Conservation (phyloP, 1,139 yeast genomes). For the Candida sojae region DNA sequence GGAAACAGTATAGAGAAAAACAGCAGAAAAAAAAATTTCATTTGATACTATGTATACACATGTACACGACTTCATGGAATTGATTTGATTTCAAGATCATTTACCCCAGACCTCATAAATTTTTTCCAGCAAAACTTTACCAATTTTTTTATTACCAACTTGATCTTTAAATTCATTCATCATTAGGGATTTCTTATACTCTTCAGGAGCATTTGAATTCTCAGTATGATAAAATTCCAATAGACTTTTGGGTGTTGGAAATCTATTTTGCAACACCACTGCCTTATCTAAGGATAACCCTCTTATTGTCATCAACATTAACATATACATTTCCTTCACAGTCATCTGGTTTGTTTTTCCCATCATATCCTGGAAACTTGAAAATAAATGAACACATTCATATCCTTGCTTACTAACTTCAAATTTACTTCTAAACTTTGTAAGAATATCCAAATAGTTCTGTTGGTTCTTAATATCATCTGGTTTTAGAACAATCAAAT, state of each 20-base stretch:
- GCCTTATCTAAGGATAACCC: slow-evolving; percentile 91
- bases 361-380: slow-evolving; percentile 67
- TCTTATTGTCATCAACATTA: slow-evolving; percentile 73
- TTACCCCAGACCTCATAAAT: slow-evolving; percentile 65
- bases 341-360: slow-evolving; percentile 73
- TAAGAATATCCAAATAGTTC: slow-evolving; percentile 47
- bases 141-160: slow-evolving; percentile 62
- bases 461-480: slow-evolving; percentile 50
- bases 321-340: slow-evolving; percentile 71
- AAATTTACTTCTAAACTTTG: slow-evolving; percentile 46
- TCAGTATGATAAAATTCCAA: slow-evolving; percentile 33
- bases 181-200: slow-evolving; percentile 45
- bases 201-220: slow-evolving; percentile 17
- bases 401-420: slow-evolving; percentile 22
- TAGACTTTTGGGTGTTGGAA: slow-evolving; percentile 62
- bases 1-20: not conserved
- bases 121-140: slow-evolving; percentile 59
- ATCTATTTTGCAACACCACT: slow-evolving; percentile 64
- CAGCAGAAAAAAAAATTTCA: not conserved
- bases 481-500: slow-evolving; percentile 52
- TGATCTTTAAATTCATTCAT: slow-evolving; percentile 47
- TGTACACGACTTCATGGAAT: slow-evolving; percentile 3
- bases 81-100: not conserved
- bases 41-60: not conserved
- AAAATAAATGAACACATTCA: slow-evolving; percentile 65